These are phyloP conservation scores for Orobanche coerulescens DNA, from an alignment of 257 asterid genomes.

Conservation along the genomic window DNA sequence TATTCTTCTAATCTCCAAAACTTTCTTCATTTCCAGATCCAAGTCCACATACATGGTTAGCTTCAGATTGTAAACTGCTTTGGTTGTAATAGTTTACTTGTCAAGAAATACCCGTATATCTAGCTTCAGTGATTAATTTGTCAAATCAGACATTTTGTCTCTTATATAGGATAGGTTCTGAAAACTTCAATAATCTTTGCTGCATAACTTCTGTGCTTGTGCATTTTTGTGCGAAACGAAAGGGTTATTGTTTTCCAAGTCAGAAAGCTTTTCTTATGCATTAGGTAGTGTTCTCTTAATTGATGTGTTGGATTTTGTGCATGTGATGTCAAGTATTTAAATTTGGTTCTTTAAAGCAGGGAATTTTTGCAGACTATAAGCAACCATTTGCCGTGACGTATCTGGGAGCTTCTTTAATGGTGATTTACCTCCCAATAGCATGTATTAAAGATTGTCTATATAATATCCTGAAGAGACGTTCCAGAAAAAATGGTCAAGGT, in stretches of 20 bases:
- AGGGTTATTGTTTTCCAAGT: background rate
- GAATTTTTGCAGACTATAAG: conserved; percentile 78
- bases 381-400: conserved; percentile 99
- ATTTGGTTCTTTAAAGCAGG: conserved; percentile 41
- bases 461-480: conserved; percentile 42
- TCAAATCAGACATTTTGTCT: background rate
- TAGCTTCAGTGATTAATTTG: background rate
- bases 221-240: background rate
- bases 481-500: conserved; percentile 31
- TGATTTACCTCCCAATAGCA: conserved; percentile 87
- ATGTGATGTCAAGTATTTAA: background rate
- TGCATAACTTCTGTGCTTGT: conserved; percentile 1
- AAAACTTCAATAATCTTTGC: background rate
- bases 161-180: background rate
- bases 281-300: background rate
- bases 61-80: too few species aligned
- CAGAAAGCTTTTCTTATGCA: background rate
- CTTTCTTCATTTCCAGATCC: too few species aligned
- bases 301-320: background rate
- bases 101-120: background rate
- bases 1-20: too few species aligned
- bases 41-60: too few species aligned
- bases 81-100: background rate
- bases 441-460: conserved; percentile 67
- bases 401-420: conserved; percentile 95